Percentiles rank a stretch among this genome's conserved stretches.
phyloP scores from a whole-genome alignment of 1,284 basidiomycete species.

The Cutaneotrichosporon sp. region DNA sequence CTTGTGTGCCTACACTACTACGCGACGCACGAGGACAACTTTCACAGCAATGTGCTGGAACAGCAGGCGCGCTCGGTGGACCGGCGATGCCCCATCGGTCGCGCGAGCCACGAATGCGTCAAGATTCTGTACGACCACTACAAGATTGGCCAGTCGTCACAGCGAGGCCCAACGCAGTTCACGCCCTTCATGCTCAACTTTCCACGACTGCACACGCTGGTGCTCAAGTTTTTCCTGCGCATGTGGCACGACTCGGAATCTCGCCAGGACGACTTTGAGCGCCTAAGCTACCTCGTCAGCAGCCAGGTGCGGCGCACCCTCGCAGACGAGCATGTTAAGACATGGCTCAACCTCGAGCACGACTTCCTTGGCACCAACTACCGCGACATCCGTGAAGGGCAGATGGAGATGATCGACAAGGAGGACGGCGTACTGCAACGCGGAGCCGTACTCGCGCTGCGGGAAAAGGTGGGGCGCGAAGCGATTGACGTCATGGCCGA shows the following conservation, averaged over 20 bases:
- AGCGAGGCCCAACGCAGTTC: slow-evolving; percentile 61
- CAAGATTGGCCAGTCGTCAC: slow-evolving; percentile 35
- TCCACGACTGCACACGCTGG: slow-evolving; percentile 71
- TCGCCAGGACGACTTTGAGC: slow-evolving; percentile 68
- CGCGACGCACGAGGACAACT: slow-evolving; percentile 67
- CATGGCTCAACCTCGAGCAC: slow-evolving; percentile 78
- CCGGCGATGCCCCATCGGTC: slow-evolving; percentile 77
- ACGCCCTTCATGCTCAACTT: slow-evolving; percentile 88
- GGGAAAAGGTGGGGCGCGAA: slow-evolving; percentile 81
- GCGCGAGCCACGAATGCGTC: slow-evolving; percentile 57
- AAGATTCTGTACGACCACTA: slow-evolving; percentile 76
- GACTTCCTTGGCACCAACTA: slow-evolving; percentile 85
- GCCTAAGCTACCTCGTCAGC: slow-evolving; percentile 73
- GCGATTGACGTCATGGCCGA: slow-evolving; percentile 87
- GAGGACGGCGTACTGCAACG: slow-evolving; percentile 86
- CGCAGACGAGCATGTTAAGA: slow-evolving; percentile 66
- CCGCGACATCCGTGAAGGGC: slow-evolving; percentile 76
- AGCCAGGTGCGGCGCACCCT: slow-evolving; percentile 82
- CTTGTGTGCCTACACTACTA: slow-evolving; percentile 75
- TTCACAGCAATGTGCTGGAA: slow-evolving; percentile 79
- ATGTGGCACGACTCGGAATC: slow-evolving; percentile 95
- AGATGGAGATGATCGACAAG: slow-evolving; percentile 87
- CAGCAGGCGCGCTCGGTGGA: slow-evolving; percentile 72
- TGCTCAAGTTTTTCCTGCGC: slow-evolving; percentile 77
- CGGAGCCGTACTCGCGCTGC: slow-evolving; percentile 76